Percentiles rank a stretch among this genome's conserved stretches.
phyloP scores from a whole-genome alignment of 768 basidiomycete species.

The Butyriboletus loyo region DNA sequence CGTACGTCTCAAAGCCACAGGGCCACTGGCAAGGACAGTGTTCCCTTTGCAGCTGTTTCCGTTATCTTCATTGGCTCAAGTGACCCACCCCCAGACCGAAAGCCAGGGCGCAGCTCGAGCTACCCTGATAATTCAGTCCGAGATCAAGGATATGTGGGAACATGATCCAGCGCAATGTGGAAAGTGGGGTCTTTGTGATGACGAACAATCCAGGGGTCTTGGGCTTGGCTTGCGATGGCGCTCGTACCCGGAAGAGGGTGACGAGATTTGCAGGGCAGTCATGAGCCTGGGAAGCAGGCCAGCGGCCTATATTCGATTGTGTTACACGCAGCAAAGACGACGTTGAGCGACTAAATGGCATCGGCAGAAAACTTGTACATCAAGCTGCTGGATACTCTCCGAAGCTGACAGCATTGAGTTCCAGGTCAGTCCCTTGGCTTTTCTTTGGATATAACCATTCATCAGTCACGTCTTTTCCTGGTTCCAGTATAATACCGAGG shows the following conservation, averaged over 20 bases:
- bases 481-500: conserved; percentile 79
- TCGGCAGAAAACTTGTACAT: conserved; percentile 83
- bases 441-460: neutral
- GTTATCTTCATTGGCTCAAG: conserved; percentile 94
- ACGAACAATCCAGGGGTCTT: conserved; percentile 80
- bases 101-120: too few species aligned
- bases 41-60: conserved; percentile 44
- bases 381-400: conserved; percentile 77
- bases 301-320: conserved; percentile 89
- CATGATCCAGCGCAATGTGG: conserved; percentile 87
- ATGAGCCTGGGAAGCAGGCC: conserved; percentile 82
- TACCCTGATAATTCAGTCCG: conserved; percentile 81
- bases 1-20: conserved; percentile 15
- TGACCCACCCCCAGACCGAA: too few species aligned
- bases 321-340: conserved; percentile 87
- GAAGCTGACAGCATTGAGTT: conserved; percentile 88
- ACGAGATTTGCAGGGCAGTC: conserved; percentile 80
- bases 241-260: conserved; percentile 75
- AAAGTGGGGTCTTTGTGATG: conserved; percentile 95
- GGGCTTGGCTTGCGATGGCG: conserved; percentile 89
- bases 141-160: conserved; percentile 98
- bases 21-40: too few species aligned
- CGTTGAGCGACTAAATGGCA: conserved; percentile 77
- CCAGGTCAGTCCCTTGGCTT: conserved; percentile 53
- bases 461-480: neutral